Evolutionary conservation across 2,329 filamentous ascomycete species (phyloP).

Genomic region (Hymenoscyphus linearis): DNA sequence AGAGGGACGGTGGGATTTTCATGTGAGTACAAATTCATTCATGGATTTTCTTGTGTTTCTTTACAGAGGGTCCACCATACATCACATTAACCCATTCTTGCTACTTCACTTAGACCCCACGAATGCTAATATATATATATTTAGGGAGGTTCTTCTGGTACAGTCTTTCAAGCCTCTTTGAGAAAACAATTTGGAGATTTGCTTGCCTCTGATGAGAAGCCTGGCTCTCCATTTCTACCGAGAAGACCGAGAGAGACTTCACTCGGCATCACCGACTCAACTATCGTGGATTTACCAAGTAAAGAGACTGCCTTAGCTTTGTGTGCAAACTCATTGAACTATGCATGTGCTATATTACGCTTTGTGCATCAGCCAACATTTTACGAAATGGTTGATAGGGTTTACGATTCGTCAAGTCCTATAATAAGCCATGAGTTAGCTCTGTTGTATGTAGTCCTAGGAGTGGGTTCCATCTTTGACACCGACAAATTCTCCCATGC

Average conservation of each 20-base stretch:
- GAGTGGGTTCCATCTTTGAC: slow-evolving; percentile 69
- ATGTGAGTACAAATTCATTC: slow-evolving; percentile 34
- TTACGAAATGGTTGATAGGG: slow-evolving; percentile 66
- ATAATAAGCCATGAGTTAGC: background rate
- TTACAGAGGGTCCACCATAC: background rate
- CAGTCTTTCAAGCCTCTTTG: slow-evolving; percentile 82
- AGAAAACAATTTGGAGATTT: slow-evolving; percentile 80
- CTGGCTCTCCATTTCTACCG: slow-evolving; percentile 52
- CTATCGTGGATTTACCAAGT: slow-evolving; percentile 62
- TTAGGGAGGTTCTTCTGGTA: slow-evolving; percentile 76
- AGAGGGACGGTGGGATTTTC: slow-evolving; percentile 88
- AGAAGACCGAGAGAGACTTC: slow-evolving; percentile 38
- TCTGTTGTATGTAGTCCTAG: slow-evolving; percentile 64
- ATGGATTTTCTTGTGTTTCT: background rate
- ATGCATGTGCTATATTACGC: slow-evolving; percentile 54
- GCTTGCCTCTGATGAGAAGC: slow-evolving; percentile 53
- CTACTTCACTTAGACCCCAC: background rate
- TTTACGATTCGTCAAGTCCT: slow-evolving; percentile 62
- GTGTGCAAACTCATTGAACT: slow-evolving; percentile 51
- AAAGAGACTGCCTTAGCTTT: slow-evolving; percentile 49
- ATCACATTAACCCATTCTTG: background rate
- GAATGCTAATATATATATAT: background rate
- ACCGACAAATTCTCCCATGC: slow-evolving; percentile 47
- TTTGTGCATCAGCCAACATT: slow-evolving; percentile 81
- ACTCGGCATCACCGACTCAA: slow-evolving; percentile 4